Evolutionary conservation across 2,329 filamentous ascomycete genomes (phyloP).

Genomic region (Apiospora rasikravindrae): DNA sequence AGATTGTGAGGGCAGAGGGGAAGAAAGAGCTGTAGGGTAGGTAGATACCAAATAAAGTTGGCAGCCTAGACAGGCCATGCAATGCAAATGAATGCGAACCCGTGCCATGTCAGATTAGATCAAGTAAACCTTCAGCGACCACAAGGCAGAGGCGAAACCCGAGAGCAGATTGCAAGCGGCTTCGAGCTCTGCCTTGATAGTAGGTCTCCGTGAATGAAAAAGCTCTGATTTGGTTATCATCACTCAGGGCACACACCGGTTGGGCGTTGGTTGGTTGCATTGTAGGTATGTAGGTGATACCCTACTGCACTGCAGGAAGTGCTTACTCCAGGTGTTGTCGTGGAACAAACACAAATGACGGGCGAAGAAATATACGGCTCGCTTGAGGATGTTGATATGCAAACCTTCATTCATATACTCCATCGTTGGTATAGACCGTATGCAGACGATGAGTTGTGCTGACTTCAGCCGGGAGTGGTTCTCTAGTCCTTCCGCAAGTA

Average conservation of each 20-base stretch:
- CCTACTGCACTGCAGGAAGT: not conserved
- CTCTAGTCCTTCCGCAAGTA: not conserved
- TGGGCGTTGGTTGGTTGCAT: not conserved
- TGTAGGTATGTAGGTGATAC: not conserved
- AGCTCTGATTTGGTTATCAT: constrained; percentile 41
- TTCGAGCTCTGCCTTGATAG: constrained; percentile 45
- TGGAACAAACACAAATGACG: not conserved
- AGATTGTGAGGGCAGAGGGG: not conserved
- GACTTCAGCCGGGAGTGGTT: not conserved
- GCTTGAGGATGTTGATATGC: not conserved
- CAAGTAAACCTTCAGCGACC: constrained; percentile 61
- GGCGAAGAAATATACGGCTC: not conserved
- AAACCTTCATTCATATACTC: not conserved
- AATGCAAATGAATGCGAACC: constrained; percentile 19
- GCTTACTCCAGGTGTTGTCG: not conserved
- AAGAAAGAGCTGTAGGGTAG: not conserved
- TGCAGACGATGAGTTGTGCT: not conserved
- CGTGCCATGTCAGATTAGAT: constrained; percentile 65
- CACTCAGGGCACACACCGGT: constrained; percentile 33
- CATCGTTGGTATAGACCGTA: not conserved
- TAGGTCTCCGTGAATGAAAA: constrained; percentile 44
- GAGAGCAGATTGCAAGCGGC: constrained; percentile 50
- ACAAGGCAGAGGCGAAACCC: constrained; percentile 51
- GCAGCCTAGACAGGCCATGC: constrained; percentile 14
- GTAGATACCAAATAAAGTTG: not conserved